Evolutionary conservation across 139 green algal species (phyloP), one percentile per base, ranked within the genome.

Genomic region (Limnomonas spitsbergensis): DNA sequence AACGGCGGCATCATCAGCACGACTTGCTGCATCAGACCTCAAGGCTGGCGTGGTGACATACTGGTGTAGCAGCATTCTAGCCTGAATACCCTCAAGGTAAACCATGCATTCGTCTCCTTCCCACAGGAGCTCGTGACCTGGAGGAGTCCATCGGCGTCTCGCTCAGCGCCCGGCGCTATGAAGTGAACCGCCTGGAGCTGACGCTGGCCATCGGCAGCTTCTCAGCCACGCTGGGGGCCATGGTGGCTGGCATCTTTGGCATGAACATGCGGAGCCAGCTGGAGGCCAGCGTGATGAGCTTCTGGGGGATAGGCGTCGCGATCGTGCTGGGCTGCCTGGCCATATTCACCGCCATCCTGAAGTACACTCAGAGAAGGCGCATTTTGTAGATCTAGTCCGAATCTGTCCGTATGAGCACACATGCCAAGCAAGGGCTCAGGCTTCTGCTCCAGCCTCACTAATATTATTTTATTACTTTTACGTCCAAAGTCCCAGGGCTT

Each of bases 131-230:
- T 0, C 89, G 94, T 29, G 94, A 98, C 78, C 75, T 98, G 54
- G 94, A 98, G 85, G 94, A 98, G 81, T 95, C 89, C 40, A 97
- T 98, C 70, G 89, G 90, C 9, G 88, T 98, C 32, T 94, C 88
- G 2, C 88, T 98, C 1, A 92, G 82, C 4, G 90, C 93, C 1
- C 76, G 93, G 1, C 88, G 93, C 14, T 91, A 86, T 73, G 86
- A 96, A 83, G 91, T 97, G 2, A 97, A 97, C 82, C 85, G 94
- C 1, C 87, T 98, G 81, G 94, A 98, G 86, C 84, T 98, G 68
- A 91, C 91, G 78, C 85, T 98, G 47, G 92, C 84, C 54, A 97
- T 98, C 53, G 94, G 89, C 27, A 91, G 84, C 52, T 98, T 98
- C 86, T 92, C 94, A 7, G 94, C 93, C 2, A 90, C 92, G 9